A percentile compares a stretch with the other conserved stretches of the same genome.
Conservation (phyloP, 2,329 filamentous ascomycete species). For the Fusarium sp. region DNA sequence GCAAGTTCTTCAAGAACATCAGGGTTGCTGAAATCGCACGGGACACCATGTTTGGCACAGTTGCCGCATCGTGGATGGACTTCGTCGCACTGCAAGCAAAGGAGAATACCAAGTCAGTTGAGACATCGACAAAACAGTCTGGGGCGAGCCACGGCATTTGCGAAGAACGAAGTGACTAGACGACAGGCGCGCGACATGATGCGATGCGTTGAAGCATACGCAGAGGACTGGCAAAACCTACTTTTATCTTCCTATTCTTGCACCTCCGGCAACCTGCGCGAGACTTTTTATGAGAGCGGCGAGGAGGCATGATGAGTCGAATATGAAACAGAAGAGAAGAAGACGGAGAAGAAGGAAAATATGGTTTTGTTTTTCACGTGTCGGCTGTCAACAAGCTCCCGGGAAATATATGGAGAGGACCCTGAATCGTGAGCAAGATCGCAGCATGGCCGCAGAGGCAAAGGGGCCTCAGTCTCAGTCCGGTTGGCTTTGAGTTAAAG, state of each 20-base stretch:
- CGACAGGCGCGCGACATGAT: slow-evolving; percentile 9
- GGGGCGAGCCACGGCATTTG: slow-evolving; percentile 5
- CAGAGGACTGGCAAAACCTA: slow-evolving; percentile 50
- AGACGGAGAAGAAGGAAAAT: background rate
- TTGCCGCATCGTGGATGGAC: slow-evolving; percentile 75
- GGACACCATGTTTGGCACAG: slow-evolving; percentile 75
- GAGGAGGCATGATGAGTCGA: slow-evolving; percentile 67
- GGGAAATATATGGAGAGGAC: slow-evolving; percentile 44
- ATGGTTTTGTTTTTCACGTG: slow-evolving; percentile 40
- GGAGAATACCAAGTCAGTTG: slow-evolving; percentile 29
- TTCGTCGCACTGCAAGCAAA: slow-evolving; percentile 69
- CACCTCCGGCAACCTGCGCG: slow-evolving; percentile 75
- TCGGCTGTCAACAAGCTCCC: slow-evolving; percentile 42
- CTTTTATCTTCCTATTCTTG: slow-evolving; percentile 79
- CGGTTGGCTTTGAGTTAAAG: slow-evolving; percentile 26
- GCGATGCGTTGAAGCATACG: slow-evolving; percentile 22
- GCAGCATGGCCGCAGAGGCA: slow-evolving; percentile 52
- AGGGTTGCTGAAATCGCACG: slow-evolving; percentile 73
- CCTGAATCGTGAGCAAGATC: slow-evolving; percentile 45
- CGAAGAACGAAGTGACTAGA: slow-evolving; percentile 3
- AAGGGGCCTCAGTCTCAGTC: slow-evolving; percentile 34
- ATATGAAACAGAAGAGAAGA: slow-evolving; percentile 8
- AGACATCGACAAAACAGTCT: slow-evolving; percentile 9
- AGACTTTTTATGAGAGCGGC: slow-evolving; percentile 78
- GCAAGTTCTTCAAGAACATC: slow-evolving; percentile 61